Conservation (phyloP, 1,139 yeast genomes). For the Blastobotrys buckinghamii region DNA sequence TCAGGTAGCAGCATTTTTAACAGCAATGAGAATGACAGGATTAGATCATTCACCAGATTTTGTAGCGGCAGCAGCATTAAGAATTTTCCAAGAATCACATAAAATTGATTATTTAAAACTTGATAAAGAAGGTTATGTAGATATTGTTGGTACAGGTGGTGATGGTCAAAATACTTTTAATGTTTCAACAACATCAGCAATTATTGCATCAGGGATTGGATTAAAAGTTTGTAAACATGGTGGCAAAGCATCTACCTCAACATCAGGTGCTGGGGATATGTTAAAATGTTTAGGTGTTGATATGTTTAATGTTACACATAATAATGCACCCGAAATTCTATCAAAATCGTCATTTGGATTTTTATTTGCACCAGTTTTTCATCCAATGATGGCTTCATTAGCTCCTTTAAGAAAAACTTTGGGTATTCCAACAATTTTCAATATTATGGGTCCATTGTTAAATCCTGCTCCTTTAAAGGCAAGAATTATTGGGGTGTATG, state of each 20-base stretch:
- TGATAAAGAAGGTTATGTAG: constrained; percentile 56
- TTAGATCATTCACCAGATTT: constrained; percentile 77
- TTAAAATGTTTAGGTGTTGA: constrained; percentile 73
- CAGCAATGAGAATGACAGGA: constrained; percentile 65
- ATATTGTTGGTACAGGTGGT: constrained; percentile 97
- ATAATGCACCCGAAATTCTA: constrained; percentile 63
- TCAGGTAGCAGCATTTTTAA: constrained; percentile 72
- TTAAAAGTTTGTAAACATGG: constrained; percentile 86
- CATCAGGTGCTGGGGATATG: constrained; percentile 91
- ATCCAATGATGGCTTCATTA: constrained; percentile 84
- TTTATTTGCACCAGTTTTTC: constrained; percentile 90
- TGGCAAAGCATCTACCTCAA: constrained; percentile 90
- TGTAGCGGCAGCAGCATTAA: constrained; percentile 79
- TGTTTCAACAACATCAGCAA: constrained; percentile 91
- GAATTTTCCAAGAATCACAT: constrained; percentile 48
- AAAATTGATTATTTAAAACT: constrained; percentile 33
- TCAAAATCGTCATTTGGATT: constrained; percentile 56
- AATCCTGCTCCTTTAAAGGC: constrained; percentile 85
- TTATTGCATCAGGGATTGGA: constrained; percentile 89
- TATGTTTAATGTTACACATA: constrained; percentile 56
- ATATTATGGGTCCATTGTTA: constrained; percentile 84
- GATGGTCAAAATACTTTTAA: constrained; percentile 96
- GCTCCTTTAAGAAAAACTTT: constrained; percentile 69
- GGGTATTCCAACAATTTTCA: constrained; percentile 90
- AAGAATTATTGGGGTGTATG: constrained; percentile 83